Evolutionary conservation across 2,329 filamentous ascomycete genomes (phyloP), one percentile per base, ranked within the genome.

Genomic region (Aspergillus cejpii): DNA sequence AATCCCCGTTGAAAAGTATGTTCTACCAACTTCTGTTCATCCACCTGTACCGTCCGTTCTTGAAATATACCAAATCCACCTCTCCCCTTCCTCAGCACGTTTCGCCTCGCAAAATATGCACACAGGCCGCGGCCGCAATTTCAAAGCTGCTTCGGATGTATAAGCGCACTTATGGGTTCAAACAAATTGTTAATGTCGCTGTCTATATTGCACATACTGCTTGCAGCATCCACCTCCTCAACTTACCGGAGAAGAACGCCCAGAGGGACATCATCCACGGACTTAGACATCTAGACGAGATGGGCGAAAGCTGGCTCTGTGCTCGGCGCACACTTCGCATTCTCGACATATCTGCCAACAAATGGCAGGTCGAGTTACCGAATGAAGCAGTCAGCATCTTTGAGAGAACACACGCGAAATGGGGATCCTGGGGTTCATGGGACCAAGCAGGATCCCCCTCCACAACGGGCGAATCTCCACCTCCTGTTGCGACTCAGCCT

Each of bases 11-110:
- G 17, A 20, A 34, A 58, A 96, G 90, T 71, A 97, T 97, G 90
- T 95, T 97, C 68, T 95, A 91, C 66, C 90, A 97, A 60, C 77
- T 97, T 1, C 81, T 96, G 37, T 94, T 94, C 62, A 94, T 97
- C 48, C 90, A 97, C 60, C 81, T 97, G 3, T 97, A 96, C 73
- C 82, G 91, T 4, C 91, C 92, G 0, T 97, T 97, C 62, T 76
- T 97, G 40, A 95, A 92, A 65, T 97, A 96, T 61, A 84, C 80
- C 2, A 87, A 85, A 39, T 72, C 79, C 5, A 83, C 82, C 1
- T 95, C 90, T 1, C 91, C 89, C 1, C 76, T 96, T 1, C 91
- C 90, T 3, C 71, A 81, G 1, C 88, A 94, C 57, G 86, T 96
- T 14, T 96, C 90, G 6, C 91, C 92, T 0, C 81, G 91, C 14